phyloP scores from a whole-genome alignment of 306 rosid genomes.

The Pyrus bretschneideri region DNA sequence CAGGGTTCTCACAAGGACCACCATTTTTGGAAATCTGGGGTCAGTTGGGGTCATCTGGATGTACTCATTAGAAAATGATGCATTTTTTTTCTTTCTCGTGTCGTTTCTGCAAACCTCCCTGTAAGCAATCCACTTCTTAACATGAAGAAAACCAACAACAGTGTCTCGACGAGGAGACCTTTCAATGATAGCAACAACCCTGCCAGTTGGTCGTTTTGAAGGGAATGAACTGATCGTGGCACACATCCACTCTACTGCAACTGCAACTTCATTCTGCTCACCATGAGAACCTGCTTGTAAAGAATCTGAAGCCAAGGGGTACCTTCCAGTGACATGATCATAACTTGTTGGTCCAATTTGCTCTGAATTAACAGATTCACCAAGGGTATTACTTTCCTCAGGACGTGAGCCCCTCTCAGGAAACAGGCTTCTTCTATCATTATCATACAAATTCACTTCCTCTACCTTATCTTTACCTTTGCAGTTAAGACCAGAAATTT shows the following conservation, averaged over 20 bases:
- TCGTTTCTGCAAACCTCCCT: constrained; percentile 36
- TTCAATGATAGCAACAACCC: constrained; percentile 65
- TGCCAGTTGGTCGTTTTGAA: constrained; percentile 77
- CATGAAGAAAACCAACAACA: constrained; percentile 62
- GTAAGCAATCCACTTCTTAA: constrained; percentile 35
- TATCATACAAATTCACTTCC: constrained; percentile 23
- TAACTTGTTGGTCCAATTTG: constrained; percentile 20
- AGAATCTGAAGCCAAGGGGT: constrained; percentile 18
- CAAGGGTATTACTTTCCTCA: constrained; percentile 17
- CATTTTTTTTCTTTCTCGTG: constrained; percentile 31
- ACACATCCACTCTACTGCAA: constrained; percentile 47
- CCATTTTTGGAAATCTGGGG: constrained; percentile 61
- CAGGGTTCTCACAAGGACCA: constrained; percentile 41
- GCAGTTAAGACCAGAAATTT: constrained; percentile 24
- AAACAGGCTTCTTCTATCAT: constrained; percentile 17
- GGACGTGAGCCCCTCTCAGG: constrained; percentile 20
- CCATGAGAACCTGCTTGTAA: constrained; percentile 27
- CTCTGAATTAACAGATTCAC: constrained; percentile 24
- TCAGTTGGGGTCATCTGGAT: constrained; percentile 61
- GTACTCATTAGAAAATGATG: constrained; percentile 34
- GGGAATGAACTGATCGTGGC: constrained; percentile 52
- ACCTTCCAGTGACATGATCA: constrained; percentile 24
- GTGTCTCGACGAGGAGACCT: constrained; percentile 56
- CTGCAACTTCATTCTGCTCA: constrained; percentile 32
- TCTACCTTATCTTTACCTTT: constrained; percentile 46